phyloP scores from a whole-genome alignment of 192 early-diverging fungal genomes.

The Kappamyces sp. region DNA sequence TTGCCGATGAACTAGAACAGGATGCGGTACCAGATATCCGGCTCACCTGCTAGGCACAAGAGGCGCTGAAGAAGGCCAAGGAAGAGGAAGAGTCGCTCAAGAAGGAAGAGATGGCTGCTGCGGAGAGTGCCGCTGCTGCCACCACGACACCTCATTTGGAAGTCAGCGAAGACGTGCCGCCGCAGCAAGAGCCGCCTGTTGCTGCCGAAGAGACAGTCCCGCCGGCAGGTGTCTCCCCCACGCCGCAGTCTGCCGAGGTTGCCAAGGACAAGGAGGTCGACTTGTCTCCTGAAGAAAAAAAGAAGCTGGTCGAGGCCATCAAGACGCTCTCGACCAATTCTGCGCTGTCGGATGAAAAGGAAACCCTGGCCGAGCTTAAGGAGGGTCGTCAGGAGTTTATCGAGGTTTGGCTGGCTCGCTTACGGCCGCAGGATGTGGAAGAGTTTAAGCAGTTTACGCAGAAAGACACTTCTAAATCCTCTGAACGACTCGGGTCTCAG shows the following conservation, averaged over 20 bases:
- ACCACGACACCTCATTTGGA: slow-evolving; percentile 10
- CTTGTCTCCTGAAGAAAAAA: slow-evolving; percentile 34
- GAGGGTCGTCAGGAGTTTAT: slow-evolving; percentile 44
- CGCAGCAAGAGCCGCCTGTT: not conserved
- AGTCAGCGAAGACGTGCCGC: not conserved
- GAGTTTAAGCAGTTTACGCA: slow-evolving; percentile 47
- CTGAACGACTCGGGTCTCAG: slow-evolving; percentile 52
- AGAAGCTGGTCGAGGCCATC: slow-evolving; percentile 39
- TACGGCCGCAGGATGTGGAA: slow-evolving; percentile 35
- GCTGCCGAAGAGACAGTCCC: not conserved
- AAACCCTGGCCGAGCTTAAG: slow-evolving; percentile 33
- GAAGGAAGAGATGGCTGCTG: slow-evolving; percentile 28
- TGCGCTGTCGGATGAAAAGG: slow-evolving; percentile 41
- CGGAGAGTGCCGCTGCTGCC: slow-evolving; percentile 12
- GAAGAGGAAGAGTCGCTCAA: slow-evolving; percentile 49
- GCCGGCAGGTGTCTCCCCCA: not conserved
- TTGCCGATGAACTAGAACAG: slow-evolving; percentile 89
- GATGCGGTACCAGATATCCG: slow-evolving; percentile 37
- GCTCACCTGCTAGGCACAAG: slow-evolving; percentile 40
- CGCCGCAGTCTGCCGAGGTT: slow-evolving; percentile 8
- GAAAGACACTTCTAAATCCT: slow-evolving; percentile 48
- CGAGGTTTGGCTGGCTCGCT: slow-evolving; percentile 26
- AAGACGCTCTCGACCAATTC: slow-evolving; percentile 40
- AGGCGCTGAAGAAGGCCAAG: slow-evolving; percentile 51
- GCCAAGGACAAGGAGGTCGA: slow-evolving; percentile 17